Conservation (phyloP, 208 protist species). For the Leptomonas pyrrhocoris region DNA sequence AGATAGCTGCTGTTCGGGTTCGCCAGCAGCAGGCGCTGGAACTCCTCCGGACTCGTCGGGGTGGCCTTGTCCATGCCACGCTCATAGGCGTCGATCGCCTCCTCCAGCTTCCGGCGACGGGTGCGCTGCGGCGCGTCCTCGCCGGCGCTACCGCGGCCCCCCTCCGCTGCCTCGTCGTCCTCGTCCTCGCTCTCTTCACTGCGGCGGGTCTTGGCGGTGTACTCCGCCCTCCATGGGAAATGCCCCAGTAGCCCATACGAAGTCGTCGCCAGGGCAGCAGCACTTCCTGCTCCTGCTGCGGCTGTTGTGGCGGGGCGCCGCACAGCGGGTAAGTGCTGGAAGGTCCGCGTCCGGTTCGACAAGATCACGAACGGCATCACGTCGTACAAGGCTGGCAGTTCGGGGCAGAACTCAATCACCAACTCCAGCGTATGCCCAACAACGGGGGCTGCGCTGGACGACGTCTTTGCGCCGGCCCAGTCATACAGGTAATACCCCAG, state of each 20-base stretch:
- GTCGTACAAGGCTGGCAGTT: constrained; percentile 48
- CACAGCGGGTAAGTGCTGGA: constrained; percentile 46
- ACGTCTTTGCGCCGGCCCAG: constrained; percentile 32
- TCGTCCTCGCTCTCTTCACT: constrained; percentile 28
- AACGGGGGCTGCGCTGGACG: constrained; percentile 37
- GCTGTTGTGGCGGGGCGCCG: constrained; percentile 22
- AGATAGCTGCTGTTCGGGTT: constrained; percentile 93
- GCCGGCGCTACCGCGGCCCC: constrained; percentile 9
- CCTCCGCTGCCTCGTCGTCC: constrained; percentile 35
- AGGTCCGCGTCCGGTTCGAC: constrained; percentile 43
- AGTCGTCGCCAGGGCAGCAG: not conserved
- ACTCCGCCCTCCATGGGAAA: constrained; percentile 67
- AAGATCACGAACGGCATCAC: constrained; percentile 74
- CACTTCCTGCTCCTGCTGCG: not conserved
- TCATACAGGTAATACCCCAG: constrained; percentile 84
- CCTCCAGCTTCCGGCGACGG: constrained; percentile 75
- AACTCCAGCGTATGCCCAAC: constrained; percentile 62
- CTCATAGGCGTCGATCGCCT: constrained; percentile 89
- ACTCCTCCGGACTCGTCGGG: constrained; percentile 88
- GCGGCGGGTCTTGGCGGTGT: constrained; percentile 20
- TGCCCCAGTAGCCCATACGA: constrained; percentile 55
- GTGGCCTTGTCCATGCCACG: constrained; percentile 64
- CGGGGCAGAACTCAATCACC: constrained; percentile 67
- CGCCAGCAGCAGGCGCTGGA: constrained; percentile 86
- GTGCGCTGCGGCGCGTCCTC: constrained; percentile 36